A percentile compares a stretch with the other conserved stretches of the same genome.
phyloP scores from a whole-genome alignment of 257 asterid species.

The Solanum arcanum region DNA sequence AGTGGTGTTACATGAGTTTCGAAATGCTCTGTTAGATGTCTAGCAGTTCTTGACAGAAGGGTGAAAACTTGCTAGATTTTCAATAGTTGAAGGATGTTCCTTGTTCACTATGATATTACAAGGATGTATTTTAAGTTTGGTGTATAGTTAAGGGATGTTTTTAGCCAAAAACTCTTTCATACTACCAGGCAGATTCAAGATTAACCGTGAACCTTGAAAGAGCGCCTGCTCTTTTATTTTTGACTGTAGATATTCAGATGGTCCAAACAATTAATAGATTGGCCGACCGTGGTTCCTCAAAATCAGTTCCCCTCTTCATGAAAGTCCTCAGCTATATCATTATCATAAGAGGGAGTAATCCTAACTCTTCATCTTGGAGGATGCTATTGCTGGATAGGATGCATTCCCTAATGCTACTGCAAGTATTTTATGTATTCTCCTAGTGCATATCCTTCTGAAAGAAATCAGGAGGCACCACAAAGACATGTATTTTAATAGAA shows the following conservation, averaged over 20 bases:
- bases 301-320: neutral
- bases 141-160: neutral
- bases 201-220: neutral
- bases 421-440: neutral
- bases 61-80: neutral
- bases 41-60: neutral
- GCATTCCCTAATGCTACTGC: neutral
- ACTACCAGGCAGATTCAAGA: neutral
- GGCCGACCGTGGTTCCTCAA: neutral
- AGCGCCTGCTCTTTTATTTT: neutral
- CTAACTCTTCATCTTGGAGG: slow-evolving; percentile 1
- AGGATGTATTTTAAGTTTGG: neutral
- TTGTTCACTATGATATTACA: neutral
- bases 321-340: neutral
- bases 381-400: neutral
- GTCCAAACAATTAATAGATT: neutral
- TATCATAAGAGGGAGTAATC: neutral
- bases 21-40: neutral
- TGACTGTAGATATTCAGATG: neutral
- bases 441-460: neutral
- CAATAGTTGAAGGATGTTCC: neutral
- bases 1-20: neutral
- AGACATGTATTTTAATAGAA: neutral
- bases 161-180: neutral
- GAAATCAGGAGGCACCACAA: neutral